Evolutionary conservation across 2,329 filamentous ascomycete species (phyloP).

Genomic region (Alternaria postmessia): DNA sequence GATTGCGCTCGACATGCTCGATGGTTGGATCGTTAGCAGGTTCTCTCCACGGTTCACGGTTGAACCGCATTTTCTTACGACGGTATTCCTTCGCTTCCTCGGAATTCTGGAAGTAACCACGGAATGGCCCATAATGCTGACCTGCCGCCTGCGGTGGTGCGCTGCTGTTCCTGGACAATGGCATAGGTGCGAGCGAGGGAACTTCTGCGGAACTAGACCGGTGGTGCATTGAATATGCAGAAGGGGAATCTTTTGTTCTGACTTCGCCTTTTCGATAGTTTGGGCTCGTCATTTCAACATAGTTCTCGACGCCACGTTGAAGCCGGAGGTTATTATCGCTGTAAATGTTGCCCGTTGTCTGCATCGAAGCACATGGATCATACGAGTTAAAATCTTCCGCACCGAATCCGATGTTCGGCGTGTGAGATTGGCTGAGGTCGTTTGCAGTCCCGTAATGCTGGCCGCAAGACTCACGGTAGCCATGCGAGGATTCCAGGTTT

Average conservation of each 20-base stretch:
- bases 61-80: slow-evolving; percentile 35
- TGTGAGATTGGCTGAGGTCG: slow-evolving; percentile 22
- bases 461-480: slow-evolving; percentile 1
- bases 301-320: slow-evolving; percentile 23
- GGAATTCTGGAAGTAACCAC: slow-evolving; percentile 28
- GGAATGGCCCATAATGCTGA: slow-evolving; percentile 31
- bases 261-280: slow-evolving; percentile 4
- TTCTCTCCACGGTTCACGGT: slow-evolving; percentile 34
- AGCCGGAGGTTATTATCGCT: slow-evolving; percentile 14
- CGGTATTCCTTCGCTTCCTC: slow-evolving; percentile 35
- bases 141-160: slow-evolving; percentile 14
- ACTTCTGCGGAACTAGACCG: slow-evolving; percentile 9
- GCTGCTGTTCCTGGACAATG: slow-evolving; percentile 8
- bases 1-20: slow-evolving; percentile 24
- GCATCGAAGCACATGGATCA: slow-evolving; percentile 5
- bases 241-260: neutral
- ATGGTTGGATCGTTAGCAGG: slow-evolving; percentile 37
- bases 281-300: slow-evolving; percentile 19
- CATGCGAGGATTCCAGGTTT: slow-evolving; percentile 10
- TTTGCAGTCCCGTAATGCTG: slow-evolving; percentile 20
- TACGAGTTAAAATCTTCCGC: slow-evolving; percentile 12
- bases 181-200: slow-evolving; percentile 14
- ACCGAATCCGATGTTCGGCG: slow-evolving; percentile 12
- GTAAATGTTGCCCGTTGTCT: slow-evolving; percentile 6
- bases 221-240: slow-evolving; percentile 20